Conservation (phyloP, 495 filamentous ascomycete genomes). For the Penicillium roqueforti region DNA sequence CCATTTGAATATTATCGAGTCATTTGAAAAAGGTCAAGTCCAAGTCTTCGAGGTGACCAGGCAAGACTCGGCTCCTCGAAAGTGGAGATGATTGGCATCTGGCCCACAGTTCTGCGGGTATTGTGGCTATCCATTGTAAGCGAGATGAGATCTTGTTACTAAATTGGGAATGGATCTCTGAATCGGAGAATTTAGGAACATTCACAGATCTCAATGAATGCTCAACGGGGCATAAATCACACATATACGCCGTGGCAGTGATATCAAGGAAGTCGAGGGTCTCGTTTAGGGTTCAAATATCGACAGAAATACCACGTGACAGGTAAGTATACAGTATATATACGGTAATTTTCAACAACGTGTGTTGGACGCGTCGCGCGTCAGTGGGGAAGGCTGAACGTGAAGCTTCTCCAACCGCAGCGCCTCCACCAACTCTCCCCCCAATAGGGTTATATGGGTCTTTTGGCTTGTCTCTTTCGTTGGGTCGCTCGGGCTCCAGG, state of each 20-base stretch:
- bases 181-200: background rate
- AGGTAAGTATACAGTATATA: background rate
- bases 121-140: constrained; percentile 1
- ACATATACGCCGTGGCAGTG: background rate
- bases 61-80: constrained; percentile 2
- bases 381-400: constrained; percentile 3
- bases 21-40: background rate
- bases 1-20: background rate
- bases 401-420: background rate
- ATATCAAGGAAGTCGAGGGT: background rate
- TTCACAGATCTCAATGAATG: background rate
- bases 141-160: constrained; percentile 2
- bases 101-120: background rate
- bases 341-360: constrained; percentile 1
- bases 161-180: background rate
- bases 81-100: constrained; percentile 2
- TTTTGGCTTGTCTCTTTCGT: background rate
- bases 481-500: background rate
- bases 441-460: constrained; percentile 11
- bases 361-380: constrained; percentile 6
- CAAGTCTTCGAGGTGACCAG: background rate
- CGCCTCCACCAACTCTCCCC: background rate
- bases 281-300: background rate
- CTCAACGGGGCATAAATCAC: background rate
- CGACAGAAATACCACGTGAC: background rate